Base-by-base conservation (phyloP, 495 filamentous ascomycete species). In the Copromyces sp. region DNA sequence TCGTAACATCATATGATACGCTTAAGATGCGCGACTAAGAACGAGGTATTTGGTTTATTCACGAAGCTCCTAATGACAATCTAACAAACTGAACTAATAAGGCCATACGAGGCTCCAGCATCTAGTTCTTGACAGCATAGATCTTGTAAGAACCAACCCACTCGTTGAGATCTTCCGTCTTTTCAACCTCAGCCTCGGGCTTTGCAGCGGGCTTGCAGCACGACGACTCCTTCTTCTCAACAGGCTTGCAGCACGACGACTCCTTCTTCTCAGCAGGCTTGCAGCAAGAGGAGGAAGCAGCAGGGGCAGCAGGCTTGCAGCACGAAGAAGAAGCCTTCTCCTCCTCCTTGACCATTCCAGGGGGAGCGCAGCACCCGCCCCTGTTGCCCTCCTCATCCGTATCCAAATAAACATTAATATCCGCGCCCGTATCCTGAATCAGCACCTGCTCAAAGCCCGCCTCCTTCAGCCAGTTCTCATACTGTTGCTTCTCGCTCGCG, bases 391-490 rank as follows among this genome's bases (percentile, higher is more conserved):
- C 78, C 24, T 77, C 70, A 38, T 71, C 74, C 0, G 75, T 78
- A 24, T 81, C 78, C 69, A 86, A 84, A 74, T 90, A 91, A 32
- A 90, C 78, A 75, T 90, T 90, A 7, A 91, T 76, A 73, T 92
- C 87, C 11, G 77, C 80, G 12, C 85, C 77, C 0, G 83, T 84
- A 73, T 90, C 87, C 39, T 59, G n/a, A 73, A 68, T 14, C 4
- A 69, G 37, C 35, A 45, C 5, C 69, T 68, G 68, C 2, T 79
- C 68, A 75, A 91, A 91, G 12, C 89, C 89, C 0, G 82, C 86
- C 9, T 83, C 80, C 16, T 74, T 74, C 38, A 92, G 75, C 74
- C 86, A 91, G 9, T 69, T 65, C 77, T 90, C 84, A 78, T 91
- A 91, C 71, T 87, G 83, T 9, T 69, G 74, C 29, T 89, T 77